Base-by-base conservation (phyloP, 257 asterid genomes). In the Solanum clarkiae region DNA sequence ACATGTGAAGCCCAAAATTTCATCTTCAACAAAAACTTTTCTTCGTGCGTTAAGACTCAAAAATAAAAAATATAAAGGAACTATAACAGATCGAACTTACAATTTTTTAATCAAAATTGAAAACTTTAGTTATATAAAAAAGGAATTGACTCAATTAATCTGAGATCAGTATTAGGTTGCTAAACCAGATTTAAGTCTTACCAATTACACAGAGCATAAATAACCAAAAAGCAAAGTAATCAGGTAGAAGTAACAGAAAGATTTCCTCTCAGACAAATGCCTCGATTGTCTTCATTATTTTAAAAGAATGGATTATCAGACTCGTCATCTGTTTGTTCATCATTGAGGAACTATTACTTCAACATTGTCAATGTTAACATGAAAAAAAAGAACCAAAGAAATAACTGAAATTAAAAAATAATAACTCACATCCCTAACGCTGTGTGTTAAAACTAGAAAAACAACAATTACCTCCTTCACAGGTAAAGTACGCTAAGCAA, bases 231-330 rank as follows among this genome's bases (percentile, higher is more conserved):
- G 1, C 16, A 44, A 70, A 53, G 56, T 17, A 36, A 69, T 9
- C 26, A 69, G 15, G n/a, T 8, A 4, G 63, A 60, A 40, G 79
- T 51, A 36, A 75, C 59, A 74, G 69, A 18, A 8, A 53, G 5
- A 26, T 87, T 85, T 92, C 82, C 96, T 92, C 94, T 93, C 97
- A 93, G 97, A 93, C 96, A 94, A 95, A 95, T 93, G 98, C 97
- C 97, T 95, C 97, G 94, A 85, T 87, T 82, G 95, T 92, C 97
- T 84, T 91, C 97, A 95, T 86, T 87, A 86, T 86, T 89, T 80
- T 62, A 59, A 71, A 84, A 90, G 95, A 95, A 94, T 94, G 96
- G 94, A 93, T 87, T 90, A 89, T 95, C 98, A 88, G 98, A 95
- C 97, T 95, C 98, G 95, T 92, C 95, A 93, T 95, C 98, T 80